Base-by-base conservation (phyloP, 345 rosid genomes). In the Boechera retrofracta region DNA sequence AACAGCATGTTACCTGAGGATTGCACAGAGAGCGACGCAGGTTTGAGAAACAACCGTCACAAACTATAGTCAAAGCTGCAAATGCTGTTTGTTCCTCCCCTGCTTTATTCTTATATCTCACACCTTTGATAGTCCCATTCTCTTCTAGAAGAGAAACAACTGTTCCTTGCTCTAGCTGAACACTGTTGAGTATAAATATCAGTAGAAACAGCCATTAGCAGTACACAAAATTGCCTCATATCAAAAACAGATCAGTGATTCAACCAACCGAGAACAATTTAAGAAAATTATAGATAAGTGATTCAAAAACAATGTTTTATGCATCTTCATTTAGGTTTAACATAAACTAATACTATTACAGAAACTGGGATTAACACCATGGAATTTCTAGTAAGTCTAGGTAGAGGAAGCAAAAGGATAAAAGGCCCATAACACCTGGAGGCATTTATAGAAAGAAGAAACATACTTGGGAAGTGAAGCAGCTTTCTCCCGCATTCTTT, bases 1-100 rank as follows among this genome's bases (percentile, higher is more conserved):
- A n/a, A 55, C 16, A 24, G 49, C 11, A 41, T 26, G 33, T 71
- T 35, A 91, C 92, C 87, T 86, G 85, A 29, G 97, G 89, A 56
- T 85, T 80, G 82, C 95, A 89, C 24, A 89, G 87, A 64, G 88
- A 83, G 64, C 91, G 92, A 3, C 97, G 93, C 82, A 91, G 73
- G 72, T 89, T 89, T 64, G 97, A 91, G 78, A 91, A 91, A 68
- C 91, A 87, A 24, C 95, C 97, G 35, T 91, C 93, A 56, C 93
- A 91, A 21, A 91, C 95, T 49, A 91, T 82, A 13, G 97, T 91
- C 16, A 91, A 79, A 7, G 93, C 86, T 39, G 97, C 91, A 81
- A 71, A 82, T 29, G 89, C 86, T 10, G 81, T 74, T 66, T 81
- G 67, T 67, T 83, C 87, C 47, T 83, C 69, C 21, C 93, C 95